phyloP scores from a whole-genome alignment of 176 grass and related monocot genomes.

The Dactylis glomerata region DNA sequence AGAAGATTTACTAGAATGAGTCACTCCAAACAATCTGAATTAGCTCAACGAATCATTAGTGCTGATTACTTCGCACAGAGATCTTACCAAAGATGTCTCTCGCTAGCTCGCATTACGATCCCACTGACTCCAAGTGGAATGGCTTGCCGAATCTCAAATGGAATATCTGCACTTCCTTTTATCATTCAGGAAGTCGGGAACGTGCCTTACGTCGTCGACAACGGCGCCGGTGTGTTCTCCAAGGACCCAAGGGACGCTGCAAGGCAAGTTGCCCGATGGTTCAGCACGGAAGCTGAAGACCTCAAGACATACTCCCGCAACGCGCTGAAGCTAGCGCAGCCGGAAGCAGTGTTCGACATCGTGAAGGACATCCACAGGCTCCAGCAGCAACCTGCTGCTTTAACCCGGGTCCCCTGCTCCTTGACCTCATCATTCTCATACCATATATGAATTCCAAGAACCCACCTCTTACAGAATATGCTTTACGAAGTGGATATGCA shows the following conservation, averaged over 20 bases:
- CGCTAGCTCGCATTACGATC: neutral
- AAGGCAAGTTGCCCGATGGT: constrained; percentile 60
- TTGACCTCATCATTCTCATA: constrained; percentile 49
- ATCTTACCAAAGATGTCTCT: neutral
- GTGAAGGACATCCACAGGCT: constrained; percentile 74
- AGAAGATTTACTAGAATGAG: too few species aligned
- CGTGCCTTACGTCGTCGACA: constrained; percentile 78
- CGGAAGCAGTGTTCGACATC: constrained; percentile 77
- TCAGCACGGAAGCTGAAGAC: constrained; percentile 22
- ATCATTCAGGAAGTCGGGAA: constrained; percentile 70
- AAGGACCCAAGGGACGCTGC: constrained; percentile 56
- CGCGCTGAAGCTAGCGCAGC: constrained; percentile 73
- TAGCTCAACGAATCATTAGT: neutral
- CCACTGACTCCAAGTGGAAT: neutral
- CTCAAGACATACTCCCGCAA: constrained; percentile 53
- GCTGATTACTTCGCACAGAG: neutral
- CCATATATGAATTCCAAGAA: constrained; percentile 32
- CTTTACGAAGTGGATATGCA: neutral
- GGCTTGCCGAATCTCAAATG: neutral
- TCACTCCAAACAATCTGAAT: neutral
- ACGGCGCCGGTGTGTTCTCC: constrained; percentile 71
- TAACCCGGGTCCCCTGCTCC: constrained; percentile 46
- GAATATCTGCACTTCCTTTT: neutral
- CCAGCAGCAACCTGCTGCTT: constrained; percentile 30
- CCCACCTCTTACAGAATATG: neutral